phyloP scores from a whole-genome alignment of 2,329 filamentous ascomycete genomes.

The Phialocephala sp. region DNA sequence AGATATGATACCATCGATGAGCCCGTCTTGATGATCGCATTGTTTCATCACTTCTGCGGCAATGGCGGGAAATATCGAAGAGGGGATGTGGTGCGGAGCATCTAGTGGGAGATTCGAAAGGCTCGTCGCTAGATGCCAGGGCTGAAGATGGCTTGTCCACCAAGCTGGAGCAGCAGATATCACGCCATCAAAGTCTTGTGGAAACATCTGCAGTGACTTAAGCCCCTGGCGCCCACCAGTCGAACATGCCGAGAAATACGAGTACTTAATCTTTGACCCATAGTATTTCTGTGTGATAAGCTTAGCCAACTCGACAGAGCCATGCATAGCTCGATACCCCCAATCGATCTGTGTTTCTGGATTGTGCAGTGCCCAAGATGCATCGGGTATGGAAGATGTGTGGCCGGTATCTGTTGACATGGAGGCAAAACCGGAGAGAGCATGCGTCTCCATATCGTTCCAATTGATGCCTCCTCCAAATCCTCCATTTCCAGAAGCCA shows the following conservation, averaged over 20 bases:
- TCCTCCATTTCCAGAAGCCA: conserved; percentile 52
- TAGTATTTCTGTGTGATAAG: conserved; percentile 12
- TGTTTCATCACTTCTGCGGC: conserved; percentile 51
- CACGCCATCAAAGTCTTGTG: conserved; percentile 11
- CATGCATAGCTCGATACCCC: conserved; percentile 31
- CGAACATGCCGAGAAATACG: conserved; percentile 16
- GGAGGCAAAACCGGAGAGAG: conserved; percentile 48
- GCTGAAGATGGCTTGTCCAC: conserved; percentile 33
- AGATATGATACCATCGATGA: conserved; percentile 51
- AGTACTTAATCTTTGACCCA: conserved; percentile 10
- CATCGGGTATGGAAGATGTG: conserved; percentile 42
- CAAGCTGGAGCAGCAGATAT: conserved; percentile 16
- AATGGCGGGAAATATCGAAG: conserved; percentile 51
- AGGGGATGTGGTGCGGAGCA: conserved; percentile 51
- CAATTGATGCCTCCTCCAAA: conserved; percentile 55
- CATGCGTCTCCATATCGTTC: conserved; percentile 50
- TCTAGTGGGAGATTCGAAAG: conserved; percentile 54
- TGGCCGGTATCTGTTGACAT: conserved; percentile 53
- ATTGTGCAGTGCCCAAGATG: conserved; percentile 48
- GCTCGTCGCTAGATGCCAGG: conserved; percentile 49
- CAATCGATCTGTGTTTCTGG: conserved; percentile 46
- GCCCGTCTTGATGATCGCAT: conserved; percentile 56
- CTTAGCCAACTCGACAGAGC: conserved; percentile 13
- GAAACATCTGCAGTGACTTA: conserved; percentile 6
- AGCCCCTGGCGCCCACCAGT: conserved; percentile 14